phyloP scores from a whole-genome alignment of 192 early-diverging fungal species.

The Tieghemiomyces parasiticus region DNA sequence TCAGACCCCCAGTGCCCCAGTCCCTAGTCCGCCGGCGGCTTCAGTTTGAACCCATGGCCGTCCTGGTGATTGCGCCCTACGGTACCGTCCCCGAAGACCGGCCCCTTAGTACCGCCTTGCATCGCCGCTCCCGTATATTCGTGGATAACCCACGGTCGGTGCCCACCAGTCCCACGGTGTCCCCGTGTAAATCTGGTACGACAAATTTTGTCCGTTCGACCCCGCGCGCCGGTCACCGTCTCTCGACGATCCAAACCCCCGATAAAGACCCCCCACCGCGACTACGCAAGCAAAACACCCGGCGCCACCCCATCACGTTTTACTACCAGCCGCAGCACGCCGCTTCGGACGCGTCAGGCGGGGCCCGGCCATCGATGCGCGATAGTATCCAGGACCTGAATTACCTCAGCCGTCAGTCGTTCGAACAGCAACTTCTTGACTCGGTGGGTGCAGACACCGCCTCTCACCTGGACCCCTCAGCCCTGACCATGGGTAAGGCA shows the following conservation, averaged over 20 bases:
- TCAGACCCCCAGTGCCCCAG: not conserved
- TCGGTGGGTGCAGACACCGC: not conserved
- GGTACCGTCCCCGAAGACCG: not conserved
- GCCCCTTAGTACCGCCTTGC: not conserved
- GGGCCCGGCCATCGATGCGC: too few species aligned
- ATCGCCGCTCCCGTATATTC: not conserved
- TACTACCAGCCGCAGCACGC: not conserved
- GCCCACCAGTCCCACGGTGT: not conserved
- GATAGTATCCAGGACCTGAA: not conserved
- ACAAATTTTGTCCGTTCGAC: too few species aligned
- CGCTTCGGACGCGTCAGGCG: not conserved
- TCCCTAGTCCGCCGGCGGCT: slow-evolving; percentile 1
- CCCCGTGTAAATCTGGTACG: not conserved
- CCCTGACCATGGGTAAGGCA: not conserved
- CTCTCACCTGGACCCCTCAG: not conserved
- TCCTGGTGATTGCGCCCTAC: not conserved
- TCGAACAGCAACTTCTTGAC: slow-evolving; percentile 1
- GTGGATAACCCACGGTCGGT: not conserved
- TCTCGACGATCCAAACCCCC: not conserved
- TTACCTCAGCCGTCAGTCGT: not conserved
- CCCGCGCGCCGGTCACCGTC: not conserved
- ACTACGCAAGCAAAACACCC: slow-evolving; percentile 1
- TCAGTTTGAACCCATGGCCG: not conserved
- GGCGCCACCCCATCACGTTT: slow-evolving; percentile 1
- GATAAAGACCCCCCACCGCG: too few species aligned